phyloP scores from a whole-genome alignment of 371 early-diverging fungal genomes.

The Mortierella sp. region DNA sequence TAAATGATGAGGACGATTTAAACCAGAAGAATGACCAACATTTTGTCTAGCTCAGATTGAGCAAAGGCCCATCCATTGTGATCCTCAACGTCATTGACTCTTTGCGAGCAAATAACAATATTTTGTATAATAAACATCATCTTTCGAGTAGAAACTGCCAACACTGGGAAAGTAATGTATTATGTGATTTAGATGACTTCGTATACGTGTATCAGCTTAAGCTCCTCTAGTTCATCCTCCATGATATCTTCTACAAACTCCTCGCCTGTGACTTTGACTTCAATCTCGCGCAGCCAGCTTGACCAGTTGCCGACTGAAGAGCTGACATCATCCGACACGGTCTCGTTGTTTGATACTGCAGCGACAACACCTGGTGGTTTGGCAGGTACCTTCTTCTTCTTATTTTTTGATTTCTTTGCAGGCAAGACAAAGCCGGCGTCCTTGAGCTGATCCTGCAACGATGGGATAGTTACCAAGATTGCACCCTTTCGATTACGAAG shows the following conservation, averaged over 20 bases:
- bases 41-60: neutral
- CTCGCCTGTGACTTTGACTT: constrained; percentile 43
- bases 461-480: constrained; percentile 68
- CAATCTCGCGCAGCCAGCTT: constrained; percentile 48
- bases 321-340: constrained; percentile 30
- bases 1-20: neutral
- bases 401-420: constrained; percentile 37
- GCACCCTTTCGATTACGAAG: constrained; percentile 63
- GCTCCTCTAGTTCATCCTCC: constrained; percentile 68
- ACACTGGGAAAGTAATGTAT: neutral
- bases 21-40: neutral
- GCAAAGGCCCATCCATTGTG: neutral
- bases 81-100: neutral
- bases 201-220: constrained; percentile 72
- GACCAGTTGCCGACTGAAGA: constrained; percentile 37
- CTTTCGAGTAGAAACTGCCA: neutral
- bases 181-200: constrained; percentile 60
- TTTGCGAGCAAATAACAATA: neutral
- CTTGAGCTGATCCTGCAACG: constrained; percentile 72
- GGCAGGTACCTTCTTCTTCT: constrained; percentile 53
- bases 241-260: constrained; percentile 56
- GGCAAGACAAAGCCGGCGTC: constrained; percentile 55
- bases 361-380: constrained; percentile 45
- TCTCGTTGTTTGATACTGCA: constrained; percentile 3
- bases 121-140: neutral